phyloP scores from a whole-genome alignment of 345 rosid species.

The Arabidopsis suecica region DNA sequence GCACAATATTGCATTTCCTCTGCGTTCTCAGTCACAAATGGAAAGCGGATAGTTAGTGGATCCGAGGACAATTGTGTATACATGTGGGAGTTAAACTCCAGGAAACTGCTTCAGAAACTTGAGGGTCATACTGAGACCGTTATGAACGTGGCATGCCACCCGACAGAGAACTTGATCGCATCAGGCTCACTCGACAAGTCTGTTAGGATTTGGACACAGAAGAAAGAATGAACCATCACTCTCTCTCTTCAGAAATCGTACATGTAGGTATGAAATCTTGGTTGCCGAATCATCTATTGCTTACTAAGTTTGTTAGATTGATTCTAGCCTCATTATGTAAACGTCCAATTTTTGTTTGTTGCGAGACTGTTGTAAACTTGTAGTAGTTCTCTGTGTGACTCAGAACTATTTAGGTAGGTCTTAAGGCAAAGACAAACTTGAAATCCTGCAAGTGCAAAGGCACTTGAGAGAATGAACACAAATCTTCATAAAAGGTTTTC shows the following conservation, averaged over 20 bases:
- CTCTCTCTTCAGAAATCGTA: slow-evolving; percentile 1
- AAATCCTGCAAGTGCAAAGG: slow-evolving; percentile 2
- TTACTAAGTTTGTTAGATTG: not conserved
- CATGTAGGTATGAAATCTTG: slow-evolving; percentile 7
- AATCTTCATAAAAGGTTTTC: not conserved
- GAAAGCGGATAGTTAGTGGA: slow-evolving; percentile 81
- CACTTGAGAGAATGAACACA: not conserved
- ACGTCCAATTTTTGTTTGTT: not conserved
- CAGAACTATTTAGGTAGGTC: slow-evolving; percentile 3
- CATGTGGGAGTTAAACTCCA: slow-evolving; percentile 89
- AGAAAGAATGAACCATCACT: slow-evolving; percentile 45
- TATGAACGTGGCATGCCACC: slow-evolving; percentile 85
- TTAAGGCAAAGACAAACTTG: not conserved
- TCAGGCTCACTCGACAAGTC: slow-evolving; percentile 89
- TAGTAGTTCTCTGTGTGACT: not conserved
- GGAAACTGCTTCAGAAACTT: slow-evolving; percentile 84
- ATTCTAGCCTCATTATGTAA: slow-evolving; percentile 12
- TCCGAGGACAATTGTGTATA: slow-evolving; percentile 85
- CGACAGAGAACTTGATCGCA: slow-evolving; percentile 77
- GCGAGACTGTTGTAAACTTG: not conserved
- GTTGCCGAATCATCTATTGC: not conserved
- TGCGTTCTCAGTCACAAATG: slow-evolving; percentile 79
- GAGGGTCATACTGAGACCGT: slow-evolving; percentile 91
- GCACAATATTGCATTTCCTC: slow-evolving; percentile 75
- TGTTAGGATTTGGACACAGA: slow-evolving; percentile 84